These are phyloP conservation scores for Microbotryum intermedium DNA, from an alignment of 1,284 basidiomycete genomes.

Conservation along the genomic window DNA sequence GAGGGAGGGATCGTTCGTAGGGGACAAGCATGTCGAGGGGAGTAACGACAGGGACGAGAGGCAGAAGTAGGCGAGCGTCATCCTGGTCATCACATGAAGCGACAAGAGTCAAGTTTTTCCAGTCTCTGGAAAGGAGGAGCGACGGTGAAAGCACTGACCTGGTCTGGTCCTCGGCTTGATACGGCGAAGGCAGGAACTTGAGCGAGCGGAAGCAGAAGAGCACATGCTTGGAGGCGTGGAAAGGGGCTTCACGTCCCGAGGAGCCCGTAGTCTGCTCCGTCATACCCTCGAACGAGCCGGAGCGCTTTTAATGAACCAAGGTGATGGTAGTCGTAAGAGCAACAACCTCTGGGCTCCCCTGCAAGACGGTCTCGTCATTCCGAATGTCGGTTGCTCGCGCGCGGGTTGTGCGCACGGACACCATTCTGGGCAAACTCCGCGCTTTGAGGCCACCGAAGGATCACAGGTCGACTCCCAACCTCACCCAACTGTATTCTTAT, in stretches of 20 bases:
- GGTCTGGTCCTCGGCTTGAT: constrained; percentile 29
- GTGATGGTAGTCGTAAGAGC: too few relatives aligned
- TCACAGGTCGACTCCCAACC: not conserved
- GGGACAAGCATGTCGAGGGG: constrained; percentile 11
- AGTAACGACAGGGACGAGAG: constrained; percentile 29
- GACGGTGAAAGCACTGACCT: constrained; percentile 8
- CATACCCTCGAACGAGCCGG: too few relatives aligned
- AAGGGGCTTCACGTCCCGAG: not conserved
- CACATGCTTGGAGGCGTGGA: constrained; percentile 22
- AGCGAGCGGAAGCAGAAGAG: constrained; percentile 25
- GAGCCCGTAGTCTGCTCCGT: too few relatives aligned
- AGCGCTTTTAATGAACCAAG: too few relatives aligned
- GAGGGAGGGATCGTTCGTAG: not conserved
- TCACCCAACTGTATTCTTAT: not conserved
- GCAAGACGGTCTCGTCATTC: too few relatives aligned
- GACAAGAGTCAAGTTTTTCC: too few relatives aligned
- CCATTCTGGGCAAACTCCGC: too few relatives aligned
- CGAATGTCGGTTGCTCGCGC: too few relatives aligned
- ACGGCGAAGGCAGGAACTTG: constrained; percentile 30
- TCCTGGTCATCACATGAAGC: constrained; percentile 10
- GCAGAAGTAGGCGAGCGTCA: constrained; percentile 34
- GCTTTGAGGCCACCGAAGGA: too few relatives aligned
- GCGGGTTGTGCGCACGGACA: too few relatives aligned
- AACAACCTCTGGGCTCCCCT: too few relatives aligned
- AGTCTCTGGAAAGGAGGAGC: too few relatives aligned